These are phyloP conservation scores for Rhizopus arrhizus DNA, from an alignment of 371 early-diverging fungal genomes.

Conservation along the genomic window DNA sequence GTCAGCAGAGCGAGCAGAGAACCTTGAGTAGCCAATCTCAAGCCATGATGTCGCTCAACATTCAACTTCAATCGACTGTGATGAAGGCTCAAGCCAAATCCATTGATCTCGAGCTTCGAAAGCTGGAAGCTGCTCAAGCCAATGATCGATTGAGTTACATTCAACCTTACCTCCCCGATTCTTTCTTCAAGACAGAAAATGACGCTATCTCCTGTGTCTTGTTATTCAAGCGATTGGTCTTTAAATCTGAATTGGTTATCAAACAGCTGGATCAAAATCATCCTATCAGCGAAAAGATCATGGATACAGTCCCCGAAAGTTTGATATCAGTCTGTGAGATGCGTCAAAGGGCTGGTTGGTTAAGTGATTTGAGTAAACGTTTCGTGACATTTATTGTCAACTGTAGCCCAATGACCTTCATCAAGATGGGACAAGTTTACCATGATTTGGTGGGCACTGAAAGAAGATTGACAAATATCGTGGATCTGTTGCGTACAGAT, in stretches of 20 bases:
- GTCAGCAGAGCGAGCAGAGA: conserved; percentile 55
- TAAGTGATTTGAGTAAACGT: conserved; percentile 66
- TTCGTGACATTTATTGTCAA: conserved; percentile 69
- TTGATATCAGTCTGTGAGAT: conserved; percentile 63
- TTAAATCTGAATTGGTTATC: conserved; percentile 79
- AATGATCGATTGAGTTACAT: conserved; percentile 73
- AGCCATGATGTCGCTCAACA: conserved; percentile 79
- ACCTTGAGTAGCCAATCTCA: conserved; percentile 74
- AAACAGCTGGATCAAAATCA: conserved; percentile 76
- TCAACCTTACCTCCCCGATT: conserved; percentile 81
- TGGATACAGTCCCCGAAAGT: conserved; percentile 54
- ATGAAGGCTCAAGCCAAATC: conserved; percentile 87
- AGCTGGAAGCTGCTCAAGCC: conserved; percentile 85
- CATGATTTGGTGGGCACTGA: conserved; percentile 76
- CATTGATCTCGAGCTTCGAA: conserved; percentile 87
- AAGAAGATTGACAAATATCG: conserved; percentile 65
- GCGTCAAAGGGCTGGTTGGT: conserved; percentile 69
- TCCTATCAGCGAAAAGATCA: conserved; percentile 59
- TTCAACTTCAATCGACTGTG: conserved; percentile 78
- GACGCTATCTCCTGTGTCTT: conserved; percentile 79
- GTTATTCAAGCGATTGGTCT: conserved; percentile 75
- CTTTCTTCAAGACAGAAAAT: conserved; percentile 79
- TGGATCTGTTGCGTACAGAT: conserved; percentile 74
- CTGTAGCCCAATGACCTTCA: conserved; percentile 72
- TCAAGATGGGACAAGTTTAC: conserved; percentile 67